A percentile compares a stretch with the other conserved stretches of the same genome.
Conservation (phyloP, 306 rosid species). For the Phaseolus lunatus region DNA sequence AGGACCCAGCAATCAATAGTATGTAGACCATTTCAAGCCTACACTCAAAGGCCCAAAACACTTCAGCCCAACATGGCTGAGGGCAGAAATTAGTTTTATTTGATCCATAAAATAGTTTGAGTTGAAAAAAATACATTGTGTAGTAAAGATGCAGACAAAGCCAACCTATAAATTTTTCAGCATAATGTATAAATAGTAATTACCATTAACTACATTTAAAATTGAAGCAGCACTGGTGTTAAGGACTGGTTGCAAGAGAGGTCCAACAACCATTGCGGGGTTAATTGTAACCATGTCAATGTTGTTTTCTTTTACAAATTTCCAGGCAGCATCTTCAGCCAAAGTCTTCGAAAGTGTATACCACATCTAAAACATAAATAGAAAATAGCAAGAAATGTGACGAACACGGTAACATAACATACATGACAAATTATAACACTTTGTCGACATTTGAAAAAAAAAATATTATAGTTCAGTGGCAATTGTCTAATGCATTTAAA, state of each 20-base stretch:
- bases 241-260: constrained; percentile 70
- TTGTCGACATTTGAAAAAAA: constrained; percentile 12
- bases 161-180: neutral
- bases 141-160: neutral
- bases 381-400: constrained; percentile 11
- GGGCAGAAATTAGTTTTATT: neutral
- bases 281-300: constrained; percentile 72
- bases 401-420: neutral
- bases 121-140: neutral
- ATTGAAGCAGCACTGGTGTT: constrained; percentile 60
- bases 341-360: constrained; percentile 65
- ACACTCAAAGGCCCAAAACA: no score
- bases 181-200: neutral
- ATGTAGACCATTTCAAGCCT: no score
- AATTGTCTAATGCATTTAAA: neutral
- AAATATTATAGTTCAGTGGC: neutral
- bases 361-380: constrained; percentile 61
- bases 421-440: neutral
- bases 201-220: constrained; percentile 62
- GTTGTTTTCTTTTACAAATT: constrained; percentile 69
- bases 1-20: no score
- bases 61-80: no score
- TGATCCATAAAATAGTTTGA: constrained; percentile 1
- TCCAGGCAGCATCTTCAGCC: constrained; percentile 81
- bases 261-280: constrained; percentile 76